Percentiles rank a stretch among this genome's conserved stretches.
Conservation (phyloP, 2,329 filamentous ascomycete species). For the Fusarium devonianum region DNA sequence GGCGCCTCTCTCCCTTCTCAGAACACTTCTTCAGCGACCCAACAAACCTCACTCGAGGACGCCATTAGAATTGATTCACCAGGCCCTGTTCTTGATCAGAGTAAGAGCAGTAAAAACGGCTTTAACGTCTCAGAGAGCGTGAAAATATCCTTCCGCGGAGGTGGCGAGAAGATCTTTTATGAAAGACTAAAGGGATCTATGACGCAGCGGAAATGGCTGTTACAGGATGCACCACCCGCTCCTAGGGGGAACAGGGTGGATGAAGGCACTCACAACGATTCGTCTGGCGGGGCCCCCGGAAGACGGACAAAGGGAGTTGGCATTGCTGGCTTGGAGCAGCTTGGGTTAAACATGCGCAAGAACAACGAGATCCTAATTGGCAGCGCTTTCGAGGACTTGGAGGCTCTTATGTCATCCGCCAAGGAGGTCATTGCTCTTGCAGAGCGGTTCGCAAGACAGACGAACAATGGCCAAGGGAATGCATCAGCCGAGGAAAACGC, state of each 20-base stretch:
- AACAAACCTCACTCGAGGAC: constrained; percentile 48
- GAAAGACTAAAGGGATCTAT: constrained; percentile 88
- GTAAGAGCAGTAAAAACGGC: constrained; percentile 43
- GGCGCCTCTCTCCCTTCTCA: constrained; percentile 74
- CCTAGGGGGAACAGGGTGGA: constrained; percentile 62
- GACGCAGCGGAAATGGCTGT: constrained; percentile 93
- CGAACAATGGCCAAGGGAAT: constrained; percentile 64
- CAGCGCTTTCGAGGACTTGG: constrained; percentile 92
- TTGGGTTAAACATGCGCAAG: constrained; percentile 82
- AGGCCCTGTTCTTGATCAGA: constrained; percentile 67
- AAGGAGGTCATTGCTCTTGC: constrained; percentile 95
- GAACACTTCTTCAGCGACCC: constrained; percentile 47
- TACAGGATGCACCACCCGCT: constrained; percentile 87
- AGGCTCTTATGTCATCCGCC: constrained; percentile 95
- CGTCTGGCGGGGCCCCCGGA: constrained; percentile 37
- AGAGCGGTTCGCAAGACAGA: constrained; percentile 80
- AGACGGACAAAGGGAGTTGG: constrained; percentile 71
- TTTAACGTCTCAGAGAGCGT: constrained; percentile 74
- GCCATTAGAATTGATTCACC: constrained; percentile 73
- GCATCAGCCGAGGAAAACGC: constrained; percentile 73
- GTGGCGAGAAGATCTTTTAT: constrained; percentile 88
- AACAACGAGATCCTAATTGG: constrained; percentile 95
- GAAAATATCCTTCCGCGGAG: constrained; percentile 89
- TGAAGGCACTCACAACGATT: constrained; percentile 45
- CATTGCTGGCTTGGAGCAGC: constrained; percentile 89